Conservation (phyloP, 2,329 filamentous ascomycete genomes). For the Teratosphaeria viscida region DNA sequence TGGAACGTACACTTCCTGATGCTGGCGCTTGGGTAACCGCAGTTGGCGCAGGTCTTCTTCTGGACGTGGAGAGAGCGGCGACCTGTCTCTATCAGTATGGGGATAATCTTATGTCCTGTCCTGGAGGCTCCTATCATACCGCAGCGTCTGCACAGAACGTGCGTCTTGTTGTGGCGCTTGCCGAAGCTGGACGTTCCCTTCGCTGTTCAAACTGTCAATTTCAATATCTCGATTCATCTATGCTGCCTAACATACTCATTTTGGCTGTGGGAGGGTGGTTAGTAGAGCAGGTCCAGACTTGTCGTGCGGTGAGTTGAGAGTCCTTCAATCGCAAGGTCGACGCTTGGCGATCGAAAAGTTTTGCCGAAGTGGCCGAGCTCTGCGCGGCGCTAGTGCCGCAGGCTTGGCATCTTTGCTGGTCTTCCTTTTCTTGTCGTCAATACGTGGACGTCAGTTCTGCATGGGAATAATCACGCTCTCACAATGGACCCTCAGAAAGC, state of each 20-base stretch:
- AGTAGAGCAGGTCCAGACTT: neutral
- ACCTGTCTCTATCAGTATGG: conserved; percentile 43
- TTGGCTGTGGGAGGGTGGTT: conserved; percentile 5
- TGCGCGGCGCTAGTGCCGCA: neutral
- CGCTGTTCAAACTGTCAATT: conserved; percentile 44
- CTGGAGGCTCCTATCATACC: conserved; percentile 41
- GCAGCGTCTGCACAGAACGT: conserved; percentile 97
- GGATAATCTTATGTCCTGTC: conserved; percentile 35
- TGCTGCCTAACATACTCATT: conserved; percentile 18
- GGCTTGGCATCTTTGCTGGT: neutral
- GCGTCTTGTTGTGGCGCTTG: conserved; percentile 94
- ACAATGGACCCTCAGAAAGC: too few species aligned
- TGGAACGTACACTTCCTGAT: conserved; percentile 83
- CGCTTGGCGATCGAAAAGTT: neutral
- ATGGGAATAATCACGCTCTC: too few species aligned
- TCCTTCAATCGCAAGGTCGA: neutral
- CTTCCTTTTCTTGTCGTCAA: neutral
- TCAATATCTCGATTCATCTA: conserved; percentile 6
- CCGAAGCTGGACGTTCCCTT: conserved; percentile 64
- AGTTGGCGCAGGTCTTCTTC: conserved; percentile 94
- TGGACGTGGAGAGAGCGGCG: conserved; percentile 97
- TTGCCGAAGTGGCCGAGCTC: neutral
- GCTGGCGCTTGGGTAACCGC: conserved; percentile 96
- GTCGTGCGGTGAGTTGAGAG: neutral
- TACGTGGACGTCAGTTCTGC: too few species aligned